Conservation (phyloP, 768 basidiomycete species). For the Floccularia luteovirens region DNA sequence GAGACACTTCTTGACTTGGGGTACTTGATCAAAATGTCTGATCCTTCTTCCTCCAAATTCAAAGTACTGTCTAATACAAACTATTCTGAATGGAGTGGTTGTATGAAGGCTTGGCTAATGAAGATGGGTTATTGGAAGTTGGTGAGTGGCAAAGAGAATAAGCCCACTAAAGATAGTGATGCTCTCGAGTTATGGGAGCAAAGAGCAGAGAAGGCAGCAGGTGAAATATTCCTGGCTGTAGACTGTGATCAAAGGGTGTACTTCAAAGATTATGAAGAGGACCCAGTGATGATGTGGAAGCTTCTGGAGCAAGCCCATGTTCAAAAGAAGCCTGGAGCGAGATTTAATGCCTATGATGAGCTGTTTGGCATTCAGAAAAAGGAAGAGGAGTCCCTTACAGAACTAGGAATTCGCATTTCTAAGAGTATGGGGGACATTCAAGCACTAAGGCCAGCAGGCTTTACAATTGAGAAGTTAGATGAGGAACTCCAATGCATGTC, state of each 20-base stretch:
- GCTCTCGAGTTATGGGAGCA: not conserved
- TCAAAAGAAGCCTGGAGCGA: conserved; percentile 13
- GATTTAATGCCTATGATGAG: conserved; percentile 13
- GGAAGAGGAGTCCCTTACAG: conserved; percentile 9
- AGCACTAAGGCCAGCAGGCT: conserved; percentile 7
- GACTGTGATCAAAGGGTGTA: conserved; percentile 11
- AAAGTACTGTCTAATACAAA: not conserved
- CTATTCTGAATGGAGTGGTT: not conserved
- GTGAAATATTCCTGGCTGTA: conserved; percentile 12
- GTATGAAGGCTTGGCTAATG: not conserved
- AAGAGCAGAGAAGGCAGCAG: conserved; percentile 10
- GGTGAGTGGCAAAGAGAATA: not conserved
- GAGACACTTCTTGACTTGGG: too few relatives aligned
- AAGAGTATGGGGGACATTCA: conserved; percentile 9
- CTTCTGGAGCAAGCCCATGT: conserved; percentile 10
- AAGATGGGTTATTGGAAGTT: not conserved
- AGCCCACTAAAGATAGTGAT: not conserved
- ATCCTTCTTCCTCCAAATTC: too few relatives aligned
- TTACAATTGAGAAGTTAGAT: conserved; percentile 10
- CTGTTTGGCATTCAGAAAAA: conserved; percentile 10
- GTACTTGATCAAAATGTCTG: too few relatives aligned
- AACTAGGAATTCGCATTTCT: conserved; percentile 9
- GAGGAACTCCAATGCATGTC: conserved; percentile 14
- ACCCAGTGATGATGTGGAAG: conserved; percentile 14
- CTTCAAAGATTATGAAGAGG: conserved; percentile 10